Percentiles rank a stretch among this genome's conserved stretches.
Evolutionary conservation across 2,329 filamentous ascomycete genomes (phyloP).

Genomic region (Colletotrichum sublineola): DNA sequence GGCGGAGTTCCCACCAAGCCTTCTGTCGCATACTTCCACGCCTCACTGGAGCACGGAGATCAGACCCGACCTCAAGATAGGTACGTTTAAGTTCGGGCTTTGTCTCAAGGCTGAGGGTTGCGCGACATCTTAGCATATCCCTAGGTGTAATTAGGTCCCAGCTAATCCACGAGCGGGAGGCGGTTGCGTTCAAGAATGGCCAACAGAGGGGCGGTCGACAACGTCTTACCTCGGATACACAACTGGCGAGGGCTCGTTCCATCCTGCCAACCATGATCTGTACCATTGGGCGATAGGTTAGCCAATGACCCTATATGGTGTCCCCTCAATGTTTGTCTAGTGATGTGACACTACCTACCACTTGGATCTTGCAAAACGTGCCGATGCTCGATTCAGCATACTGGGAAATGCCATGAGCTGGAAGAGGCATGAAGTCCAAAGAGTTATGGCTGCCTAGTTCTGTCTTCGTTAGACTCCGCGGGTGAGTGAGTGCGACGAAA

Average conservation of each 20-base stretch:
- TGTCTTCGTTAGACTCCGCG: not conserved
- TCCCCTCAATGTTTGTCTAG: not conserved
- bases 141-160: not conserved
- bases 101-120: constrained; percentile 12
- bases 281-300: not conserved
- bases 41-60: too few species aligned
- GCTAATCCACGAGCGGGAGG: not conserved
- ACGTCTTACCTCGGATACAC: not conserved
- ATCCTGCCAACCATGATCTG: not conserved
- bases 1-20: not conserved
- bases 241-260: not conserved
- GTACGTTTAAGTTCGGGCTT: constrained; percentile 5
- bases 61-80: constrained; percentile 4
- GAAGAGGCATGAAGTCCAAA: not conserved
- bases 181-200: not conserved
- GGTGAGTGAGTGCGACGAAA: not conserved
- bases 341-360: not conserved
- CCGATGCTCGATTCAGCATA: not conserved
- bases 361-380: not conserved
- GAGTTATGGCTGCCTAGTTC: not conserved
- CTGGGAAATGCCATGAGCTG: not conserved
- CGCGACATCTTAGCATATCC: not conserved
- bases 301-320: too few species aligned
- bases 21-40: not conserved
- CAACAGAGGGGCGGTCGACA: not conserved